Base-by-base conservation (phyloP, 1,284 basidiomycete genomes). In the Tremellales sp. region DNA sequence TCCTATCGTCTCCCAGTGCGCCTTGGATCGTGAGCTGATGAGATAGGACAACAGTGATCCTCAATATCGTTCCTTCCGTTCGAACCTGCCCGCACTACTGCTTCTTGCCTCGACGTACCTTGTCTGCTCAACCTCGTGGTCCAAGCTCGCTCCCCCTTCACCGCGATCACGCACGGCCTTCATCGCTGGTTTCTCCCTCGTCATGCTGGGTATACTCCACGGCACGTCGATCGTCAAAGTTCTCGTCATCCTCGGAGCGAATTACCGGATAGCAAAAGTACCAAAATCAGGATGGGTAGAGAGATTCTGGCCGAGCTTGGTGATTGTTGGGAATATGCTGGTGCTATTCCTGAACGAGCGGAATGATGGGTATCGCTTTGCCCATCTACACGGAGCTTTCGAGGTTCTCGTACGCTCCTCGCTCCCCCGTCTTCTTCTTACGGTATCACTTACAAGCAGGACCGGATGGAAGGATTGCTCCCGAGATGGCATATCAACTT, bases 401-500 rank as follows among this genome's bases (percentile, higher is more conserved):
- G 79, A 74, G 4, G 69, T 67, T 15, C 61, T 86, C 66, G 84
- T 84, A 58, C 57, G 80, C 12, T 21, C 15, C 46, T 11, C 27
- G 13, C 58, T n/a, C n/a, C n/a, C n/a, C n/a, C n/a, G n/a, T n/a
- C n/a, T n/a, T n/a, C 26, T 42, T 25, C 27, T 17, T 11, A 19
- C 19, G 24, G 23, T 33, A 39, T 44, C 15, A 23, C 51, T 52
- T 37, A 50, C 25, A 19, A 10, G n/a, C 17, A 94, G 86, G 91
- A 97, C 67, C 55, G 63, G 51, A 41, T 58, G 39, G 48, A 41
- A 73, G 75, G 94, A 78, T 42, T 82, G 78, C 48, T 92, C 81
- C 88, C 91, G 4, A 79, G 91, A 26, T 98, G 96, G 94, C 84
- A 97, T 64, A 81, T 97, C 65, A 84, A 80, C 61, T 97, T 94